Percentiles rank a stretch among this genome's conserved stretches.
phyloP scores from a whole-genome alignment of 495 filamentous ascomycete genomes.

The Trichoderma asperelloides region DNA sequence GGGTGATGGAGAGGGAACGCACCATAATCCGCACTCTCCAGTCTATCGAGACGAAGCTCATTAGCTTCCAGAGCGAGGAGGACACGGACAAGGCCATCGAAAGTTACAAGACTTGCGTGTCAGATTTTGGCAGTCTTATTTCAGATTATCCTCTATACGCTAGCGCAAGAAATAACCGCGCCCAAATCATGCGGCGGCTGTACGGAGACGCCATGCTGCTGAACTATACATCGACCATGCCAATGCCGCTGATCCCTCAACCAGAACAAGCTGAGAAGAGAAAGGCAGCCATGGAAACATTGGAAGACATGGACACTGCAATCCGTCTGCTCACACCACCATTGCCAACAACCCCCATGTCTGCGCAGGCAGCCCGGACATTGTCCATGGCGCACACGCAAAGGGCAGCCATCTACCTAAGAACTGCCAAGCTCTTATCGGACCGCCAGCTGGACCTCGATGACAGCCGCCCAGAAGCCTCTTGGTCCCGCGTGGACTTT shows the following conservation, averaged over 20 bases:
- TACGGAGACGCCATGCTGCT: constrained; percentile 43
- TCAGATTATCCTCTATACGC: constrained; percentile 56
- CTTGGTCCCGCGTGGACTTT: constrained; percentile 44
- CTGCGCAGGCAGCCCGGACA: constrained; percentile 49
- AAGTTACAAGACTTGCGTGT: constrained; percentile 33
- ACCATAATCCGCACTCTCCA: constrained; percentile 42
- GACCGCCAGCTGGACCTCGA: constrained; percentile 19
- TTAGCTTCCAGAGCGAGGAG: constrained; percentile 1
- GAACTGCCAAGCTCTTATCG: constrained; percentile 44
- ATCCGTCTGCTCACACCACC: constrained; percentile 55
- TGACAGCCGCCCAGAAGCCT: constrained; percentile 26
- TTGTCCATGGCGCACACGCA: constrained; percentile 69
- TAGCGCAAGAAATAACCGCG: constrained; percentile 66
- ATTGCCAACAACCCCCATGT: constrained; percentile 43
- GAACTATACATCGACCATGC: constrained; percentile 13
- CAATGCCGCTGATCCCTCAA: constrained; percentile 23
- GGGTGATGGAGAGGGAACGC: constrained; percentile 31
- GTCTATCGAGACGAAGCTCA: constrained; percentile 36
- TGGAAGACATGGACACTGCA: constrained; percentile 57
- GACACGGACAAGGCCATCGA: constrained; percentile 17
- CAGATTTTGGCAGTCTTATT: constrained; percentile 46
- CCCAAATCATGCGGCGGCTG: constrained; percentile 56
- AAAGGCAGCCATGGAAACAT: constrained; percentile 30
- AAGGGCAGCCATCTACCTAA: constrained; percentile 60
- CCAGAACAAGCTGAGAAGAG: constrained; percentile 21